Base-by-base conservation (phyloP, 306 rosid species). In the Quercus bicolor region DNA sequence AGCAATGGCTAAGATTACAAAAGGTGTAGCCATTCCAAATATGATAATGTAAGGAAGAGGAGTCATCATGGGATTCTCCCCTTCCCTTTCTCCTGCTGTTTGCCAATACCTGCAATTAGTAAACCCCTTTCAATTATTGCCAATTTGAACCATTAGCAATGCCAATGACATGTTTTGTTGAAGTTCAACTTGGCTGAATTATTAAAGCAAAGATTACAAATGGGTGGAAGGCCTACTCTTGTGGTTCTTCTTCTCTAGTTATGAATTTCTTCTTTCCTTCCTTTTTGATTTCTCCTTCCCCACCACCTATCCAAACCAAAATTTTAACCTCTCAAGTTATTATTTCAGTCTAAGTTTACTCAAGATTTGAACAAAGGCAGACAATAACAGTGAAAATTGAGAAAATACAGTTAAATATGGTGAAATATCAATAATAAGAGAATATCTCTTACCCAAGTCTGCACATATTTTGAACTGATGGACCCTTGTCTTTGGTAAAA, bases 1-100 rank as follows among this genome's bases (percentile, higher is more conserved):
- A 75, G 87, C 99, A 88, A 95, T 93, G 92, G 96, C 99, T 82
- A 95, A 86, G 89, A 93, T 95, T 59, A 95, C 97, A 86, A 95
- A 95, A 76, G 99, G 98, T 12, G 99, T 94, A 33, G 98, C 92
- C 97, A 94, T 92, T 68, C 98, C 98, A 88, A 94, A 92, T 57
- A 92, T 85, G 88, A 94, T 92, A 11, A 94, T 94, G 82, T 92
- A 94, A 82, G 98, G 98, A 80, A 94, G 88, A 73, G 98, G 98
- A 14, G 98, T 91, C 87, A 69, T 92, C 98, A 95, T 92, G 26
- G 98, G 98, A 83, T 95, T 95, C 81, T 95, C 98, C 69, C 98
- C 98, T 88, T 90, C 97, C 73, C 98, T 91, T 76, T 95, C 92
- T 75, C 99, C 98, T 56, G 98, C 98, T 79, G 99, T 85, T 81